phyloP scores from a whole-genome alignment of 2,329 filamentous ascomycete species.

The Epichloe typhina region DNA sequence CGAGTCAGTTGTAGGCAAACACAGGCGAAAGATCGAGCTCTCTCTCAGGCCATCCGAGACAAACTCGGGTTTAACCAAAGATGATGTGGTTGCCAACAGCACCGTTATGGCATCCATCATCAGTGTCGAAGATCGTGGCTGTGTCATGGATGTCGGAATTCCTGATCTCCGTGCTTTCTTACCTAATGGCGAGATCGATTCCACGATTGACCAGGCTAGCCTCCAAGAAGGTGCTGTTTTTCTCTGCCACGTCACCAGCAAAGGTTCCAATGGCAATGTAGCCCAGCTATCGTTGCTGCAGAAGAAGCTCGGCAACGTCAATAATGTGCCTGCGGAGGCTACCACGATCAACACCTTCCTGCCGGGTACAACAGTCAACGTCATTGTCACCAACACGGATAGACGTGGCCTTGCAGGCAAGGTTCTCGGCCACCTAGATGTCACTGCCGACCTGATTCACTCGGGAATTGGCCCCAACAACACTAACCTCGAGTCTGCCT shows the following conservation, averaged over 20 bases:
- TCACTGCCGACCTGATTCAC: constrained; percentile 82
- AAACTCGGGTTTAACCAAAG: constrained; percentile 60
- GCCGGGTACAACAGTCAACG: constrained; percentile 79
- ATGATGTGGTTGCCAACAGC: constrained; percentile 60
- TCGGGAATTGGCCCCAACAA: constrained; percentile 62
- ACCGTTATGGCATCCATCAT: constrained; percentile 78
- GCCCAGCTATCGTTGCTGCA: constrained; percentile 71
- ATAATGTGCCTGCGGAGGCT: constrained; percentile 56
- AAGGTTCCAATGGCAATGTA: constrained; percentile 66
- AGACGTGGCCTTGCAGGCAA: constrained; percentile 72
- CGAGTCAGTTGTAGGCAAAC: constrained; percentile 46
- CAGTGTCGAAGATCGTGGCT: constrained; percentile 92
- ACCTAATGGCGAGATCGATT: constrained; percentile 66
- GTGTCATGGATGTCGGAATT: constrained; percentile 84
- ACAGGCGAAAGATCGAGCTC: constrained; percentile 73
- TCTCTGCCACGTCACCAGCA: constrained; percentile 66
- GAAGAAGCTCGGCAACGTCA: constrained; percentile 52
- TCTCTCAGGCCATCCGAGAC: constrained; percentile 67
- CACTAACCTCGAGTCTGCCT: constrained; percentile 60
- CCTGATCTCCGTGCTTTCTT: constrained; percentile 69
- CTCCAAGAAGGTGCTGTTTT: constrained; percentile 76
- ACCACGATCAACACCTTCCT: constrained; percentile 83
- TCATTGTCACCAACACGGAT: constrained; percentile 66
- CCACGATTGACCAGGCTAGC: constrained; percentile 47
- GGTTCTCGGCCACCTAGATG: constrained; percentile 81